phyloP scores from a whole-genome alignment of 768 basidiomycete species.

The Thelephora ganbajun region DNA sequence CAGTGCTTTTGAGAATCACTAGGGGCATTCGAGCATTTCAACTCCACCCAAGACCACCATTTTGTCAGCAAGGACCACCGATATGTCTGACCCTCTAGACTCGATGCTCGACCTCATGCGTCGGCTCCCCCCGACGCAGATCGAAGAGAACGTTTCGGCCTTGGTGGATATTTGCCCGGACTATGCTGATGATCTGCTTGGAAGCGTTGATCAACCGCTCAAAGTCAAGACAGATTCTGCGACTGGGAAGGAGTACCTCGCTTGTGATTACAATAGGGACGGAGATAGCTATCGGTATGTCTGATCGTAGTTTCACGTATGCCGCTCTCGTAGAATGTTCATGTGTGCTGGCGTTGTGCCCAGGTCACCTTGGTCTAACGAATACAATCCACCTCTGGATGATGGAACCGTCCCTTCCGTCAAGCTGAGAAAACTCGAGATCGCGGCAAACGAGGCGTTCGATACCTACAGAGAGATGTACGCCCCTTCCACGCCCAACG shows the following conservation, averaged over 20 bases:
- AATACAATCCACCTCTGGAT: slow-evolving; percentile 81
- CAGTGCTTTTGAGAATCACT: no score
- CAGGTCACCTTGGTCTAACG: slow-evolving; percentile 98
- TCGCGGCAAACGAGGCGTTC: slow-evolving; percentile 88
- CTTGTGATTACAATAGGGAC: slow-evolving; percentile 88
- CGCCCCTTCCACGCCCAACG: no score
- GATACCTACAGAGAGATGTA: slow-evolving; percentile 90
- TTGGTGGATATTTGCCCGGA: slow-evolving; percentile 82
- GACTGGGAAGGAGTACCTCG: slow-evolving; percentile 81
- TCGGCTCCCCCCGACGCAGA: slow-evolving; percentile 82
- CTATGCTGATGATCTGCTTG: slow-evolving; percentile 87
- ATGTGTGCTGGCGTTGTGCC: slow-evolving; percentile 1
- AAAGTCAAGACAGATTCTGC: slow-evolving; percentile 66
- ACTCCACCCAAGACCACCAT: no score
- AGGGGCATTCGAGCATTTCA: no score
- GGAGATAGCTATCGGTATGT: slow-evolving; percentile 77
- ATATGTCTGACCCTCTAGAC: slow-evolving; percentile 69
- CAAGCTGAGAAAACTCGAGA: slow-evolving; percentile 82
- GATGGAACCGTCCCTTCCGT: slow-evolving; percentile 80
- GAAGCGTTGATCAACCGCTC: slow-evolving; percentile 91
- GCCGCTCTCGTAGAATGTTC: no score
- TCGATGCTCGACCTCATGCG: slow-evolving; percentile 94
- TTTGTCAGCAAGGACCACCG: slow-evolving; percentile 1
- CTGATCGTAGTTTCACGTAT: background rate
- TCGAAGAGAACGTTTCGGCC: slow-evolving; percentile 75